phyloP scores from a whole-genome alignment of 345 rosid genomes.

The Lenwebbia sp. region DNA sequence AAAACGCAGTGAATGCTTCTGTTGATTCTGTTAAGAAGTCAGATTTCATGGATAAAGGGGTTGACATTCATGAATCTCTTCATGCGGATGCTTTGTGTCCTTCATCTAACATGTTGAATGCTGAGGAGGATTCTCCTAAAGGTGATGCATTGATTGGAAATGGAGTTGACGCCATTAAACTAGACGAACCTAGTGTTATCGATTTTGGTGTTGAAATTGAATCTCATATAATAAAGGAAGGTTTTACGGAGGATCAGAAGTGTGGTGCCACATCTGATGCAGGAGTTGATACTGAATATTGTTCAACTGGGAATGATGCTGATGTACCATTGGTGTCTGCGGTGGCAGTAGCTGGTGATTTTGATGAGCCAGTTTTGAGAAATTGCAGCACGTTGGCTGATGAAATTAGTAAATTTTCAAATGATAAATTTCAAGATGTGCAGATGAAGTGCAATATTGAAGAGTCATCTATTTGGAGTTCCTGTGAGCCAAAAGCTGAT shows the following conservation, averaged over 20 bases:
- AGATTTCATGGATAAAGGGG: constrained; percentile 7
- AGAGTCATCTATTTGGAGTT: not conserved
- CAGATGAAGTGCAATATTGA: not conserved
- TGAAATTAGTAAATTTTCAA: not conserved
- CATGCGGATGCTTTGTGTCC: constrained; percentile 14
- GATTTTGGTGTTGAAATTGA: constrained; percentile 4
- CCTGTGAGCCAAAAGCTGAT: not conserved
- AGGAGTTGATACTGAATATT: not conserved
- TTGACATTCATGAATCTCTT: constrained; percentile 8
- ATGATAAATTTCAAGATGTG: not conserved
- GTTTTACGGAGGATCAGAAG: not conserved
- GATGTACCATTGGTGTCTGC: not conserved
- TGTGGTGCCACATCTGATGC: not conserved
- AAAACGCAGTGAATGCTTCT: constrained; percentile 8
- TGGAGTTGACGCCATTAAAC: constrained; percentile 14
- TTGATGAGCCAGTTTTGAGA: not conserved
- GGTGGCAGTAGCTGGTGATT: not conserved
- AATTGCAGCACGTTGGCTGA: not conserved
- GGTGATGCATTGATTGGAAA: constrained; percentile 12
- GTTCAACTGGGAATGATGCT: not conserved
- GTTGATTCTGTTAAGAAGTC: not conserved
- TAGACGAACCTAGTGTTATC: constrained; percentile 12
- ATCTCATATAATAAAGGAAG: not conserved
- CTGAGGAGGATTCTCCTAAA: constrained; percentile 4
- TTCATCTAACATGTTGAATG: constrained; percentile 6